Percentiles rank a stretch among this genome's conserved stretches.
Evolutionary conservation across 129 eudicot genomes (phyloP).

Genomic region (Solidago caesia): DNA sequence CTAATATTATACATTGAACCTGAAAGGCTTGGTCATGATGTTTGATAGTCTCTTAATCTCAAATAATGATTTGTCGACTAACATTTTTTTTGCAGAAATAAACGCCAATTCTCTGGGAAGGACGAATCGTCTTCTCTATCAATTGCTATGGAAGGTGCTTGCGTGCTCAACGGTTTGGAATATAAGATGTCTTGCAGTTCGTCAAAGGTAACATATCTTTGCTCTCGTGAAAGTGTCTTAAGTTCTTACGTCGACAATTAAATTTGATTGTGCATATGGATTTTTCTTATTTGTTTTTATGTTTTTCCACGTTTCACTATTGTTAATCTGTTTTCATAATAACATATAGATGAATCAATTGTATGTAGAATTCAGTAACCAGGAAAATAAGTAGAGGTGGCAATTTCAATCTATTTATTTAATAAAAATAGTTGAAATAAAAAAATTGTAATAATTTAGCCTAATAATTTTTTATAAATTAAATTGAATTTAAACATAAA

Average conservation of each 20-base stretch:
- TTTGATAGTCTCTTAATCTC: not conserved
- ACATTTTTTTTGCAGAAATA: slow-evolving; percentile 55
- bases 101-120: slow-evolving; percentile 36
- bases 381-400: no score
- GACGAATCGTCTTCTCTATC: slow-evolving; percentile 57
- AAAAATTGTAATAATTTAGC: no score
- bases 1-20: not conserved
- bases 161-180: slow-evolving; percentile 71
- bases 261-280: not conserved
- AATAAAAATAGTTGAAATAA: no score
- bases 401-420: no score
- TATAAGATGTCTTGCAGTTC: slow-evolving; percentile 77
- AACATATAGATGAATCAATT: no score
- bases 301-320: no score
- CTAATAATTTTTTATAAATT: no score
- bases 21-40: not conserved
- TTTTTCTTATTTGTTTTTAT: not conserved
- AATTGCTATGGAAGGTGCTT: slow-evolving; percentile 62
- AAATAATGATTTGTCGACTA: not conserved
- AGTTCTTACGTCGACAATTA: not conserved
- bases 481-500: no score
- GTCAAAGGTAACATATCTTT: slow-evolving; percentile 55
- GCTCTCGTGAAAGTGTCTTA: not conserved
- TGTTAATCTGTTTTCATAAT: no score
- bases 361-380: no score